Evolutionary conservation across 228 moss, liverwort and hornwort genomes (phyloP).

Genomic region (Sphagnum magellanicum): DNA sequence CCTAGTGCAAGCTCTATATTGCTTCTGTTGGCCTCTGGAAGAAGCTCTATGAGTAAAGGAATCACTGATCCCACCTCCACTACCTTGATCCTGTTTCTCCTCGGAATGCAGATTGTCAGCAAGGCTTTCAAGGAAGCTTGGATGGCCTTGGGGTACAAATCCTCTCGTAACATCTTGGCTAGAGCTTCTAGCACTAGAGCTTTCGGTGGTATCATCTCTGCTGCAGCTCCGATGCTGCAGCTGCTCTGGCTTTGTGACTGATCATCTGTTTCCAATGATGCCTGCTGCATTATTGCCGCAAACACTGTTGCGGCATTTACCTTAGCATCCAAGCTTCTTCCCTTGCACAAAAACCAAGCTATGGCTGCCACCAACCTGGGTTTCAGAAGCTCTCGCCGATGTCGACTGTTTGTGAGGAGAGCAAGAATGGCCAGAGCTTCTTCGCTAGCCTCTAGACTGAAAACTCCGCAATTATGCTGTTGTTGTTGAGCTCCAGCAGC

Average conservation of each 20-base stretch:
- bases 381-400: slow-evolving; percentile 17
- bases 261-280: background rate
- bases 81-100: slow-evolving; percentile 28
- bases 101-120: slow-evolving; percentile 15
- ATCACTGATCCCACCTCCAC: slow-evolving; percentile 32
- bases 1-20: slow-evolving; percentile 26
- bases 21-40: slow-evolving; percentile 13
- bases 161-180: slow-evolving; percentile 14
- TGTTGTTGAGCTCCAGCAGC: background rate
- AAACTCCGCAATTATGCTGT: slow-evolving; percentile 21
- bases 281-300: background rate
- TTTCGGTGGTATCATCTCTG: too few species aligned
- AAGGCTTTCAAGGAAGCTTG: slow-evolving; percentile 21
- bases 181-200: slow-evolving; percentile 21
- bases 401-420: slow-evolving; percentile 2
- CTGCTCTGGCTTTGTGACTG: slow-evolving; percentile 6
- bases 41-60: slow-evolving; percentile 18
- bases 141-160: slow-evolving; percentile 19
- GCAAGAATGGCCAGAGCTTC: background rate
- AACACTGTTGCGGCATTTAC: slow-evolving; percentile 26
- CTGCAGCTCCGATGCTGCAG: too few species aligned
- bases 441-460: background rate
- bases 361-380: slow-evolving; percentile 27
- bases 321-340: slow-evolving; percentile 18
- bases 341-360: slow-evolving; percentile 30